These are phyloP conservation scores for Fusarium piperis DNA, from an alignment of 2,329 filamentous ascomycete genomes.

Conservation along the genomic window DNA sequence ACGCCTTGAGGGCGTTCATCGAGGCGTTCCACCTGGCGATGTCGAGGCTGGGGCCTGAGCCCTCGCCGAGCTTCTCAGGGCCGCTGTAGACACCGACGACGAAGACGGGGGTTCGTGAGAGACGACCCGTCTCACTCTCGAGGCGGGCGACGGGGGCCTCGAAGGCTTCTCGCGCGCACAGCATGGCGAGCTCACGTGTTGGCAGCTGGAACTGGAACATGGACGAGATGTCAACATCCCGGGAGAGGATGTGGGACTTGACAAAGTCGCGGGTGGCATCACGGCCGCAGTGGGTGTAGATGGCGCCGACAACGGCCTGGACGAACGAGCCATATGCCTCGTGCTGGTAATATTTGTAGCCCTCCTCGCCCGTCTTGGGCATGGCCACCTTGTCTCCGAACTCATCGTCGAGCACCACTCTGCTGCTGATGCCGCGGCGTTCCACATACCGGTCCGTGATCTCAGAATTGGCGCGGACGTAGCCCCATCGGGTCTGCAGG, in stretches of 20 bases:
- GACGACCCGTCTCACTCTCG: constrained; percentile 88
- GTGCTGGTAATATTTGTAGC: constrained; percentile 76
- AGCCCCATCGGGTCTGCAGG: constrained; percentile 60
- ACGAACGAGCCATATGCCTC: constrained; percentile 79
- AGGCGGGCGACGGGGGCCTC: constrained; percentile 86
- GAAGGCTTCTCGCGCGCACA: constrained; percentile 91
- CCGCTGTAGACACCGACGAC: constrained; percentile 95
- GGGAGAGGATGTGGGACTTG: constrained; percentile 81
- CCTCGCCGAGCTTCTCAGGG: constrained; percentile 90
- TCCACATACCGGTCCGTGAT: constrained; percentile 55
- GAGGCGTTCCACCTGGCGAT: constrained; percentile 82
- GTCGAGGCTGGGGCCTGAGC: constrained; percentile 79
- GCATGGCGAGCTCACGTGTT: constrained; percentile 80
- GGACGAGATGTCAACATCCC: constrained; percentile 77
- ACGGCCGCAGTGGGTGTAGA: constrained; percentile 86
- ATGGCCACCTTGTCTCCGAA: constrained; percentile 72
- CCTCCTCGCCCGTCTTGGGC: constrained; percentile 41
- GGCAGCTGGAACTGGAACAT: constrained; percentile 89
- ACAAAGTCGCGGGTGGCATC: constrained; percentile 85
- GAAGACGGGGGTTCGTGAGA: constrained; percentile 87
- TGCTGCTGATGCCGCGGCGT: constrained; percentile 77
- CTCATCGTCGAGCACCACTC: constrained; percentile 83
- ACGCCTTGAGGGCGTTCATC: constrained; percentile 87
- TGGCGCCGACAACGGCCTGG: constrained; percentile 81
- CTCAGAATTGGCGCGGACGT: constrained; percentile 60